A percentile compares a stretch with the other conserved stretches of the same genome.
Conservation (phyloP, 495 filamentous ascomycete species). For the Aspergillus carlsbadensis region DNA sequence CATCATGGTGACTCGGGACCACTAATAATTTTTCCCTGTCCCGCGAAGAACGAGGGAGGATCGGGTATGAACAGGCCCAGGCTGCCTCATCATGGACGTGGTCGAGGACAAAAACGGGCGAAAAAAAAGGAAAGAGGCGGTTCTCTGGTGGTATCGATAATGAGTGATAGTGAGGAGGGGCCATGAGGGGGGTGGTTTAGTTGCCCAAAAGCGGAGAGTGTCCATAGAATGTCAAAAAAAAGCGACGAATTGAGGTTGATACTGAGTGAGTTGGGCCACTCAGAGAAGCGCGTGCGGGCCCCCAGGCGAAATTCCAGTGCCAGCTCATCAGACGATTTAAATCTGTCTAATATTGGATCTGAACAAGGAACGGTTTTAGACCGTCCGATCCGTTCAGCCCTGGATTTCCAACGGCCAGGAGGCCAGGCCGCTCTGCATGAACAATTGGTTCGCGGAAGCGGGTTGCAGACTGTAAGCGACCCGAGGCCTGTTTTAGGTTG, state of each 20-base stretch:
- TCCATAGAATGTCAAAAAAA: conserved; percentile 14
- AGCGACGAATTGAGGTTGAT: conserved; percentile 27
- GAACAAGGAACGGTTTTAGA: conserved; percentile 5
- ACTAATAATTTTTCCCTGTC: conserved; percentile 9
- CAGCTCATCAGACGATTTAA: conserved; percentile 34
- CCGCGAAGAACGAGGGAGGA: conserved; percentile 9
- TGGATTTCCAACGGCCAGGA: conserved; percentile 19
- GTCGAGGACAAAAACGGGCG: not conserved
- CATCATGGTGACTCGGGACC: conserved; percentile 9
- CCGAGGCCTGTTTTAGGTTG: conserved; percentile 9
- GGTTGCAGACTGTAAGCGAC: conserved; percentile 19
- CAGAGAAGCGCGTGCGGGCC: conserved; percentile 21
- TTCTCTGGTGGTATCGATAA: conserved; percentile 21
- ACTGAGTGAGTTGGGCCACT: conserved; percentile 16
- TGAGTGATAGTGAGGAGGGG: conserved; percentile 7
- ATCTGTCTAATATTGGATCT: conserved; percentile 10
- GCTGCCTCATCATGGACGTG: conserved; percentile 24
- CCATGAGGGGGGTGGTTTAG: conserved; percentile 17
- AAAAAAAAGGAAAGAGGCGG: not conserved
- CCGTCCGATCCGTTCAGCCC: conserved; percentile 17
- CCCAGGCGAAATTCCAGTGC: conserved; percentile 22
- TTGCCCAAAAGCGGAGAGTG: conserved; percentile 35
- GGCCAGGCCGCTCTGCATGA: conserved; percentile 42
- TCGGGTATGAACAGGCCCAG: conserved; percentile 25
- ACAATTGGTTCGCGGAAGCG: conserved; percentile 16